Conservation (phyloP, 306 rosid species). For the Geum urbanum region DNA sequence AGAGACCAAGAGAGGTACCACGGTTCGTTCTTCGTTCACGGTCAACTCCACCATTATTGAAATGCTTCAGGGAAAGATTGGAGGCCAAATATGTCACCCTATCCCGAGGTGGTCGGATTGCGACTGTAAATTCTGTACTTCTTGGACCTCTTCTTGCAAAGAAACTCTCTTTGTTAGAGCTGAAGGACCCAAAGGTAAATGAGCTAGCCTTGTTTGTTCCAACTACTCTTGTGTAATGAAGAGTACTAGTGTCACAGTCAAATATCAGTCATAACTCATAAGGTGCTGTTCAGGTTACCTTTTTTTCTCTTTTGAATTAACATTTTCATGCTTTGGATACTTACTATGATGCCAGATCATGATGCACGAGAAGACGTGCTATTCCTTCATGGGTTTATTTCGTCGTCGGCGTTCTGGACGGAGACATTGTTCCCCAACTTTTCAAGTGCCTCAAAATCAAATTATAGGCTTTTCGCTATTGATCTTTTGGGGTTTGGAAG, state of each 20-base stretch:
- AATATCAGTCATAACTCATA: not conserved
- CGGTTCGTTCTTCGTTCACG: constrained; percentile 32
- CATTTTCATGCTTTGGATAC: not conserved
- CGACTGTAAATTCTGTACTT: constrained; percentile 59
- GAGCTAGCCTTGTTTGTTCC: not conserved
- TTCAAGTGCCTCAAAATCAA: constrained; percentile 40
- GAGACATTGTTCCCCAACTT: constrained; percentile 85
- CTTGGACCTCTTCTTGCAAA: constrained; percentile 55
- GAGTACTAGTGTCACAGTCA: not conserved
- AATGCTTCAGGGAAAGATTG: constrained; percentile 71
- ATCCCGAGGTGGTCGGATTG: constrained; percentile 90
- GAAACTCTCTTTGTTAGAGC: constrained; percentile 58
- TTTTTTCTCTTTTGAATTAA: not conserved
- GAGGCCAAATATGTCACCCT: constrained; percentile 30
- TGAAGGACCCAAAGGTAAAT: constrained; percentile 51
- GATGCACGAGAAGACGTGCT: constrained; percentile 56
- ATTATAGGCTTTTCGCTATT: constrained; percentile 68
- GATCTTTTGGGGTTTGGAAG: constrained; percentile 91
- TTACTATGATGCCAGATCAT: constrained; percentile 28
- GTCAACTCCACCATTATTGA: constrained; percentile 65
- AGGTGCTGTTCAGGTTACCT: not conserved
- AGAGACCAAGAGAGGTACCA: constrained; percentile 19
- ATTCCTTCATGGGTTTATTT: constrained; percentile 91
- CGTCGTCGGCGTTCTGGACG: constrained; percentile 87
- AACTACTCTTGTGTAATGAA: not conserved